Percentiles rank a stretch among this genome's conserved stretches.
Conservation (phyloP, 2,329 filamentous ascomycete species). For the Hymenoscyphus fraxineus region DNA sequence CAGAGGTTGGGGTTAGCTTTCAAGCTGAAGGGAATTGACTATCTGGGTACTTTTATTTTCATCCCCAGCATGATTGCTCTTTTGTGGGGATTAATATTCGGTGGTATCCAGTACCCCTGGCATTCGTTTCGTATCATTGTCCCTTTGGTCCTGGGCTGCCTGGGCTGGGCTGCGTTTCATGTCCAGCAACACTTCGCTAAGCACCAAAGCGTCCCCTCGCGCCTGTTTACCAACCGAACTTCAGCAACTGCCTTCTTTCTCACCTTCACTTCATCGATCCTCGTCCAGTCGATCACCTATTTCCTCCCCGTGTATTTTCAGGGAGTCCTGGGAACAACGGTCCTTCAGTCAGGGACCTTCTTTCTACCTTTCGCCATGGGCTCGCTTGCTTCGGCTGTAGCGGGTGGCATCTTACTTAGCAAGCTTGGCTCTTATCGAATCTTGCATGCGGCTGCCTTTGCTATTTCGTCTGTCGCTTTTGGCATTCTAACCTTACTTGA, state of each 20-base stretch:
- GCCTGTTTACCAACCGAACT: background rate
- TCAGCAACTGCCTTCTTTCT: background rate
- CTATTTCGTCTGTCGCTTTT: background rate
- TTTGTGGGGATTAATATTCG: background rate
- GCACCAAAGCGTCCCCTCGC: background rate
- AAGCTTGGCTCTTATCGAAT: background rate
- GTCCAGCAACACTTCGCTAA: background rate
- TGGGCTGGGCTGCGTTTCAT: background rate
- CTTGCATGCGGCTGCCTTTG: background rate
- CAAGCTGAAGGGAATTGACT: background rate
- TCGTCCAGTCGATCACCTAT: background rate
- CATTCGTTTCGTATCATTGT: background rate
- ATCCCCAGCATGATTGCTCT: background rate
- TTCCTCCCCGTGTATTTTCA: slow-evolving; percentile 5
- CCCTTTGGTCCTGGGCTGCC: background rate
- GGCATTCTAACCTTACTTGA: background rate
- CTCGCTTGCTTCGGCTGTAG: background rate
- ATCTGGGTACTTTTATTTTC: background rate
- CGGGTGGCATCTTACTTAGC: background rate
- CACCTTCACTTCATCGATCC: background rate
- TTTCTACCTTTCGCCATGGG: slow-evolving; percentile 1
- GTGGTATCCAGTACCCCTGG: background rate
- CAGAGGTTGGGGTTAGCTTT: background rate
- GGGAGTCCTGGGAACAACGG: background rate
- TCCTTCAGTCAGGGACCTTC: background rate